A percentile compares a stretch with the other conserved stretches of the same genome.
phyloP scores from a whole-genome alignment of 495 filamentous ascomycete genomes.

The Patellaria atrata region DNA sequence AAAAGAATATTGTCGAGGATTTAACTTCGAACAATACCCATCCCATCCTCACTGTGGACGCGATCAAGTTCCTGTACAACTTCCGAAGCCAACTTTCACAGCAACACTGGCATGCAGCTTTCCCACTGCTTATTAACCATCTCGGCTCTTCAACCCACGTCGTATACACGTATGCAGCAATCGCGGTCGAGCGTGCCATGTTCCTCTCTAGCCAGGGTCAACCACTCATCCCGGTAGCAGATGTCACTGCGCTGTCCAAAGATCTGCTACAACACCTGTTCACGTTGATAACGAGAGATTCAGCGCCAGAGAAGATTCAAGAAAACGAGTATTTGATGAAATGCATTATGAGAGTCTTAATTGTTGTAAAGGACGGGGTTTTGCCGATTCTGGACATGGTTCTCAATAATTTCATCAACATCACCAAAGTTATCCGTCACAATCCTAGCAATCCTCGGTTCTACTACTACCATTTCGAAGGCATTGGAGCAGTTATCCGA shows the following conservation, averaged over 20 bases:
- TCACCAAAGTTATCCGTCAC: conserved; percentile 71
- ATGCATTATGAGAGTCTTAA: conserved; percentile 91
- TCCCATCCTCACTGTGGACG: conserved; percentile 87
- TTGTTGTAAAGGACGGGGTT: conserved; percentile 73
- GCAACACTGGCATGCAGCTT: conserved; percentile 73
- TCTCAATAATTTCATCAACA: conserved; percentile 62
- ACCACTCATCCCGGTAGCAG: conserved; percentile 56
- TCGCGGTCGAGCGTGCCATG: conserved; percentile 79
- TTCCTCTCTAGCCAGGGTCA: conserved; percentile 58
- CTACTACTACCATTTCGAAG: conserved; percentile 97
- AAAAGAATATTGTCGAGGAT: conserved; percentile 73
- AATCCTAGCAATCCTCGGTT: conserved; percentile 97
- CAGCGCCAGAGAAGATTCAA: conserved; percentile 78
- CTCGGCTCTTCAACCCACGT: conserved; percentile 79
- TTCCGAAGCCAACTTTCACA: conserved; percentile 85
- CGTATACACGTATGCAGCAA: conserved; percentile 92
- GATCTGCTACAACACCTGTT: conserved; percentile 89
- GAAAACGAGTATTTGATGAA: conserved; percentile 99
- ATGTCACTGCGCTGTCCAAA: conserved; percentile 65
- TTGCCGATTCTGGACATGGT: conserved; percentile 55
- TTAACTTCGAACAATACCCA: conserved; percentile 53
- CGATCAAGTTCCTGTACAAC: conserved; percentile 90
- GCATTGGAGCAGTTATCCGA: conserved; percentile 84
- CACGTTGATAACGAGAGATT: conserved; percentile 66
- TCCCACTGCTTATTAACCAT: conserved; percentile 81